phyloP scores from a whole-genome alignment of 2,329 filamentous ascomycete genomes.

The Exophiala alcalophila region DNA sequence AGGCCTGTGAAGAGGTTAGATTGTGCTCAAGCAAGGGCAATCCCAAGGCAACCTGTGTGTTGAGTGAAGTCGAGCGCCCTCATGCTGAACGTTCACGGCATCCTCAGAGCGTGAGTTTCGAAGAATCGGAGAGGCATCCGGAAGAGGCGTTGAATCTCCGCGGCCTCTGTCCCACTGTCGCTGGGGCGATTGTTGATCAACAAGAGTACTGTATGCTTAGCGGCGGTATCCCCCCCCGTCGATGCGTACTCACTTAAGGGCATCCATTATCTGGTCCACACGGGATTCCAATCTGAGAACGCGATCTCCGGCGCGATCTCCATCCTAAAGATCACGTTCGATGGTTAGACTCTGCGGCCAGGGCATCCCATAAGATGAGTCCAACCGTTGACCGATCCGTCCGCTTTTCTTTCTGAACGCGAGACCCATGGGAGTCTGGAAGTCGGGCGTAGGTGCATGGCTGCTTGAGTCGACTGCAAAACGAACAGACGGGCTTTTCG shows the following conservation, averaged over 20 bases:
- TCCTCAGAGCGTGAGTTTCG: too few relatives aligned
- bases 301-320: slow-evolving; percentile 33
- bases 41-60: too few relatives aligned
- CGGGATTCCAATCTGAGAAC: slow-evolving; percentile 37
- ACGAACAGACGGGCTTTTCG: slow-evolving; percentile 50
- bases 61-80: too few relatives aligned
- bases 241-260: slow-evolving; percentile 34
- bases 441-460: slow-evolving; percentile 44
- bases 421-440: slow-evolving; percentile 10
- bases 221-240: too few relatives aligned
- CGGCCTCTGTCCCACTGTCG: slow-evolving; percentile 12
- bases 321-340: neutral
- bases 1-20: slow-evolving; percentile 28
- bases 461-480: slow-evolving; percentile 50
- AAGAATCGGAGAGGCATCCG: neutral
- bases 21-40: neutral
- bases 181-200: slow-evolving; percentile 20
- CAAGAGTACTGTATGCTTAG: slow-evolving; percentile 8
- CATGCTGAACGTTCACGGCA: too few relatives aligned
- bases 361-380: too few relatives aligned
- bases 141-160: slow-evolving; percentile 10
- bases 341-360: too few relatives aligned
- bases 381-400: slow-evolving; percentile 10
- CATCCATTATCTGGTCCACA: slow-evolving; percentile 37
- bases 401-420: slow-evolving; percentile 31